These are phyloP conservation scores for Buxus sempervirens DNA, from an alignment of 164 flowering plant species.

Conservation along the genomic window DNA sequence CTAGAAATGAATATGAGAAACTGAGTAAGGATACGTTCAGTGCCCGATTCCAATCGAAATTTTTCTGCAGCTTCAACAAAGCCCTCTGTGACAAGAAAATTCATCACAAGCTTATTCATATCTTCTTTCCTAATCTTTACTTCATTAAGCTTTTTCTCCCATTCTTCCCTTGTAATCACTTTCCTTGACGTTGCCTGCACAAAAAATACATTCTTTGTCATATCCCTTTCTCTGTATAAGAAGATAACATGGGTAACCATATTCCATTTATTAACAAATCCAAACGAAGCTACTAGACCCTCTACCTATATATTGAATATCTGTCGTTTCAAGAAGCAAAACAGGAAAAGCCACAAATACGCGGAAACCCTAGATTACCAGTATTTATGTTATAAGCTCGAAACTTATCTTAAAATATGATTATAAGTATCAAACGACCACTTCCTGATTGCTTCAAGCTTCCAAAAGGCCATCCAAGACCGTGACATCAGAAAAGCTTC, in stretches of 20 bases:
- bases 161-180: slow-evolving; percentile 78
- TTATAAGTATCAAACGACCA: slow-evolving; percentile 37
- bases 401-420: background rate
- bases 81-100: slow-evolving; percentile 94
- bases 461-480: slow-evolving; percentile 43
- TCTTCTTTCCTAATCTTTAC: slow-evolving; percentile 82
- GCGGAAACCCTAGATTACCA: background rate
- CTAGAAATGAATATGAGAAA: background rate
- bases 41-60: slow-evolving; percentile 81
- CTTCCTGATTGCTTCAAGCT: slow-evolving; percentile 47
- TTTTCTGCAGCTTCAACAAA: slow-evolving; percentile 83
- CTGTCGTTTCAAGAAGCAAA: background rate
- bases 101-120: slow-evolving; percentile 94
- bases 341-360: no score
- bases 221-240: background rate
- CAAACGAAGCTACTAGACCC: no score
- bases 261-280: background rate
- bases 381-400: background rate
- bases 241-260: background rate
- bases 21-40: slow-evolving; percentile 71
- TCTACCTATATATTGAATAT: no score
- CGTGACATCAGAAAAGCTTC: slow-evolving; percentile 46
- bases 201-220: background rate
- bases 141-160: slow-evolving; percentile 84
- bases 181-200: slow-evolving; percentile 68